Base-by-base conservation (phyloP, 2,329 filamentous ascomycete genomes). In the Clarireedia sp. region DNA sequence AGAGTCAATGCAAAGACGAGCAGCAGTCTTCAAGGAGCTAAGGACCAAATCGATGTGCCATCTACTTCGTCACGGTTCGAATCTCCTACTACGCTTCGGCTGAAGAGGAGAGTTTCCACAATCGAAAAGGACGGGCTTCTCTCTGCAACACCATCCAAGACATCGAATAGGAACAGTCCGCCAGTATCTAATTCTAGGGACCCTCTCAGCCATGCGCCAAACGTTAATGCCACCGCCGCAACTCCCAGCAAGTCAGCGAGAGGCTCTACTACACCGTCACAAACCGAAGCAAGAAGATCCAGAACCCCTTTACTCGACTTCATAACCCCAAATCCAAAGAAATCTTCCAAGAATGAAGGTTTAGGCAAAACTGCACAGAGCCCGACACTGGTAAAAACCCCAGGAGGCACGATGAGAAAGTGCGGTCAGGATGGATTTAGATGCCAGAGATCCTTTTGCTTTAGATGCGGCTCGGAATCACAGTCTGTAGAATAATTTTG, bases 371-470 rank as follows among this genome's bases (percentile, higher is more conserved):
- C 47, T 46, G 19, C 54, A 59, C 45, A 46, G 56, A 29, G 59
- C 9, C 47, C 55, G 0, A 54, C 59, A 8, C 53, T 63, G 38
- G 56, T 64, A 73, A 70, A 70, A 60, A 80, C 78, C 9, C 78
- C 78, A 0, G 74, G 78, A 2, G 79, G 79, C 1, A 74, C 75
- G 14, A 61, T 73, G 60, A 71, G 77, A 51, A 71, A 71, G 14
- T 85, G 82, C 57, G 81, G 81, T 3, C 69, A 78, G 59, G 74
- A 75, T 60, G 81, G 78, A 12, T 83, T 78, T 64, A 70, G 69
- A 16, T 85, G 81, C 58, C 75, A 75, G 3, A 72, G 77, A 53
- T 75, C 80, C 58, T 84, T 83, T 68, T 85, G 82, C 67, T 82
- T 85, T 61, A 73, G 72, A 9, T 84, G 81, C 49, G 57, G 58